These are phyloP conservation scores for Kwoniella pini DNA, from an alignment of 768 basidiomycete species.

Conservation along the genomic window DNA sequence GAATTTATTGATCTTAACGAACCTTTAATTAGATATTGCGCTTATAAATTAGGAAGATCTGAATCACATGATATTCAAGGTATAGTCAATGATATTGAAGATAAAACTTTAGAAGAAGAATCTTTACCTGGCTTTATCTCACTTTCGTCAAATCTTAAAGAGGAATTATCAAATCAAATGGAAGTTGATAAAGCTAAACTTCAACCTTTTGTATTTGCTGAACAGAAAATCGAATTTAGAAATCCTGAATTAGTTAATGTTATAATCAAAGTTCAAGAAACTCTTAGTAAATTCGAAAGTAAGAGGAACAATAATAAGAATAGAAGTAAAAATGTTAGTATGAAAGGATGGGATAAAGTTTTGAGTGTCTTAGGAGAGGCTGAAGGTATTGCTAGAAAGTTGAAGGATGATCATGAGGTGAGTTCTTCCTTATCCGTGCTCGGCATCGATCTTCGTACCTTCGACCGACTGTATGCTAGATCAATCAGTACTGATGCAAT, in stretches of 20 bases:
- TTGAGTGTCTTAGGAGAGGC: slow-evolving; percentile 84
- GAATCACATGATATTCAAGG: slow-evolving; percentile 64
- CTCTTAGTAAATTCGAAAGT: slow-evolving; percentile 62
- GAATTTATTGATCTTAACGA: slow-evolving; percentile 83
- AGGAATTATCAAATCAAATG: slow-evolving; percentile 60
- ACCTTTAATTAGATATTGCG: slow-evolving; percentile 87
- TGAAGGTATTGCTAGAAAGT: slow-evolving; percentile 75
- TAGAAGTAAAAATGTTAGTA: slow-evolving; percentile 53
- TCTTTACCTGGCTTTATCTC: slow-evolving; percentile 72
- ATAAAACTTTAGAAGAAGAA: slow-evolving; percentile 36
- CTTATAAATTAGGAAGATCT: slow-evolving; percentile 77
- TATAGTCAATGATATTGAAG: slow-evolving; percentile 47
- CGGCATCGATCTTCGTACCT: too few species aligned
- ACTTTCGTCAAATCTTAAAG: slow-evolving; percentile 58
- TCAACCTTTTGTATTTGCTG: slow-evolving; percentile 72
- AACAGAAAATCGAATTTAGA: slow-evolving; percentile 75
- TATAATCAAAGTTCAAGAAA: slow-evolving; percentile 76
- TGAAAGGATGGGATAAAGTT: slow-evolving; percentile 84
- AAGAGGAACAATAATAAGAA: slow-evolving; percentile 50
- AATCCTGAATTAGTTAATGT: slow-evolving; percentile 90
- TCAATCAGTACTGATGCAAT: neutral
- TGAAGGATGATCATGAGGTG: slow-evolving; percentile 83
- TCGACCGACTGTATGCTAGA: too few species aligned
- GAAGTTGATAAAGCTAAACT: slow-evolving; percentile 63
- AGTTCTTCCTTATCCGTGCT: slow-evolving; percentile 14